Conservation (phyloP, 2,329 filamentous ascomycete genomes). For the Chaetomium strumarium region DNA sequence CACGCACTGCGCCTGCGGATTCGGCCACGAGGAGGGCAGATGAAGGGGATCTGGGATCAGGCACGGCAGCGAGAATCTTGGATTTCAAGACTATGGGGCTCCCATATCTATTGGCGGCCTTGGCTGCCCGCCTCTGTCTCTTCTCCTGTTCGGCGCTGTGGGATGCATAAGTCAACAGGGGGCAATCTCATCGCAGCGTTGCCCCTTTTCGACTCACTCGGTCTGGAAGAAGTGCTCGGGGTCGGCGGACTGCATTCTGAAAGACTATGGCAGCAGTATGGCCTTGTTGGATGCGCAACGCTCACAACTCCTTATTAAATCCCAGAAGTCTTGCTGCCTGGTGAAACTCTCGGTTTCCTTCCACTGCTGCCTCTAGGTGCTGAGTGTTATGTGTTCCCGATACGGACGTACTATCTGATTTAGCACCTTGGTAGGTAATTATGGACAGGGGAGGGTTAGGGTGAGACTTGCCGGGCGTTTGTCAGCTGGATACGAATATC, state of each 20-base stretch:
- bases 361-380: slow-evolving; percentile 7
- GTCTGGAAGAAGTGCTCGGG: slow-evolving; percentile 88
- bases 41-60: slow-evolving; percentile 57
- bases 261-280: not conserved
- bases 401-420: slow-evolving; percentile 1
- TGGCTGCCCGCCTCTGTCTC: slow-evolving; percentile 58
- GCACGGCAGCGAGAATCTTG: slow-evolving; percentile 72
- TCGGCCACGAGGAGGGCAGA: slow-evolving; percentile 72
- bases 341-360: not conserved
- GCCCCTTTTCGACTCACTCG: slow-evolving; percentile 52
- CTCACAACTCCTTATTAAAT: not conserved
- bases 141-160: slow-evolving; percentile 44
- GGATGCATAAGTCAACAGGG: slow-evolving; percentile 35
- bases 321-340: slow-evolving; percentile 7
- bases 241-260: slow-evolving; percentile 64
- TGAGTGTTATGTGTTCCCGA: not conserved
- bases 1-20: slow-evolving; percentile 73
- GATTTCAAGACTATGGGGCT: slow-evolving; percentile 73
- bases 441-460: slow-evolving; percentile 15
- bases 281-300: not conserved
- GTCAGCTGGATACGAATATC: too few relatives aligned
- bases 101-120: slow-evolving; percentile 71
- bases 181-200: slow-evolving; percentile 24
- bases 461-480: slow-evolving; percentile 10
- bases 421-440: too few relatives aligned